These are phyloP conservation scores for Neurospora tetrasperma DNA, from an alignment of 495 filamentous ascomycete genomes.

Conservation along the genomic window DNA sequence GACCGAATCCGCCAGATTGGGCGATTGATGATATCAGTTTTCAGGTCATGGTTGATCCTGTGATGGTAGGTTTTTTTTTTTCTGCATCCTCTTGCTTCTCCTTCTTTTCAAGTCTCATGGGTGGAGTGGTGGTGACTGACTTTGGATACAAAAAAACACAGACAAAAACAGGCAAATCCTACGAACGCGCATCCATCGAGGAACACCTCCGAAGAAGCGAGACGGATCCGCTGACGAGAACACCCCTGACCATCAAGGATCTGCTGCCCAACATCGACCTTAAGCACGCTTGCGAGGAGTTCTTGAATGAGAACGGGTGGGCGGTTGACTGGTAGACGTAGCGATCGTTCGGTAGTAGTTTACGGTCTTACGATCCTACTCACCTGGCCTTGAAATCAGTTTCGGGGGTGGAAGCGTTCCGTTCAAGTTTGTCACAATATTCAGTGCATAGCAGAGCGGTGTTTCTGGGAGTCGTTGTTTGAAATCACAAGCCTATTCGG, in stretches of 20 bases:
- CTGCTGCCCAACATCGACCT: slow-evolving; percentile 75
- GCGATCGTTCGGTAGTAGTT: not conserved
- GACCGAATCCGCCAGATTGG: slow-evolving; percentile 69
- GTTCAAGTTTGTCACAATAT: not conserved
- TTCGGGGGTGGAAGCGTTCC: not conserved
- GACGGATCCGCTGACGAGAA: slow-evolving; percentile 75
- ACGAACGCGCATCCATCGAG: slow-evolving; percentile 77
- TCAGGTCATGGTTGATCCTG: slow-evolving; percentile 85
- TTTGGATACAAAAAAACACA: slow-evolving; percentile 8
- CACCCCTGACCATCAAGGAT: slow-evolving; percentile 59
- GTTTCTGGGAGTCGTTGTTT: not conserved
- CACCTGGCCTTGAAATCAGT: not conserved
- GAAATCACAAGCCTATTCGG: not conserved
- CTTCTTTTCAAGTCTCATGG: too few relatives aligned
- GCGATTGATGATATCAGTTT: slow-evolving; percentile 86
- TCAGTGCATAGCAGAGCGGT: not conserved
- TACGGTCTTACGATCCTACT: not conserved
- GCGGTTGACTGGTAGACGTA: slow-evolving; percentile 72
- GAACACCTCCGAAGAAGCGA: slow-evolving; percentile 70
- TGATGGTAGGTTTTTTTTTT: slow-evolving; percentile 42
- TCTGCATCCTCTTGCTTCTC: not conserved
- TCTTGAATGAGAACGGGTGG: slow-evolving; percentile 83
- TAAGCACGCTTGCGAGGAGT: slow-evolving; percentile 74
- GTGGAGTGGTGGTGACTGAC: too few relatives aligned
- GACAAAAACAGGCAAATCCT: slow-evolving; percentile 80